A percentile compares a stretch with the other conserved stretches of the same genome.
Conservation (phyloP, 805 yeast genomes). For the Sugiyamaella mastotermitis region DNA sequence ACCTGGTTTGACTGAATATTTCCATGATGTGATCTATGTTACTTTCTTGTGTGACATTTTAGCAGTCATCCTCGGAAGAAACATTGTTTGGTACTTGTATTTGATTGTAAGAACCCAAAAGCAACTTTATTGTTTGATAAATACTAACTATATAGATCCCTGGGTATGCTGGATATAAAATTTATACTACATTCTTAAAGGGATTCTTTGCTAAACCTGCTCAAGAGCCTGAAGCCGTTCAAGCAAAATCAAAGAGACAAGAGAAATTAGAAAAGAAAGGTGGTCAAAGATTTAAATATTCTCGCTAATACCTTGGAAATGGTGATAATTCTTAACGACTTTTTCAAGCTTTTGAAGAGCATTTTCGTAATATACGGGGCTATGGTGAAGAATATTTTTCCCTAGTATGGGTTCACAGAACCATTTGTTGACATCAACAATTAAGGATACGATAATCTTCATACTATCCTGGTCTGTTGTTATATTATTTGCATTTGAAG, state of each 20-base stretch:
- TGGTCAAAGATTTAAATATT: too few species aligned
- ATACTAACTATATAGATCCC: conserved; percentile 35
- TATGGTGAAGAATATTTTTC: conserved; percentile 29
- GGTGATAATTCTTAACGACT: too few species aligned
- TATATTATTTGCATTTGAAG: conserved; percentile 23
- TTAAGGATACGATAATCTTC: conserved; percentile 24
- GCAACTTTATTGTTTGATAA: neutral
- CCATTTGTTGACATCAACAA: conserved; percentile 28
- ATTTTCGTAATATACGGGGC: conserved; percentile 30
- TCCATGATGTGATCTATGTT: conserved; percentile 63
- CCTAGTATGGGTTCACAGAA: conserved; percentile 31
- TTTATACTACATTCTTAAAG: conserved; percentile 34
- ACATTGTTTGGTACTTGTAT: conserved; percentile 54
- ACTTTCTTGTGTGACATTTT: conserved; percentile 54
- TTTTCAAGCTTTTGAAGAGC: too few species aligned
- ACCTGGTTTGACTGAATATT: conserved; percentile 62
- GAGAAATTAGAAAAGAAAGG: conserved; percentile 34
- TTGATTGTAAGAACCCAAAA: conserved; percentile 25
- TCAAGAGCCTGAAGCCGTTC: conserved; percentile 7
- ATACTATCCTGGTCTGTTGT: conserved; percentile 25
- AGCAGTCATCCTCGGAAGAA: conserved; percentile 48
- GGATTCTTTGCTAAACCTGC: conserved; percentile 14
- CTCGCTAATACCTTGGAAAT: too few species aligned
- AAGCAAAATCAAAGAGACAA: conserved; percentile 31
- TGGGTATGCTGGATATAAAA: conserved; percentile 43